phyloP scores from a whole-genome alignment of 345 rosid genomes.

The Camelina sativa region DNA sequence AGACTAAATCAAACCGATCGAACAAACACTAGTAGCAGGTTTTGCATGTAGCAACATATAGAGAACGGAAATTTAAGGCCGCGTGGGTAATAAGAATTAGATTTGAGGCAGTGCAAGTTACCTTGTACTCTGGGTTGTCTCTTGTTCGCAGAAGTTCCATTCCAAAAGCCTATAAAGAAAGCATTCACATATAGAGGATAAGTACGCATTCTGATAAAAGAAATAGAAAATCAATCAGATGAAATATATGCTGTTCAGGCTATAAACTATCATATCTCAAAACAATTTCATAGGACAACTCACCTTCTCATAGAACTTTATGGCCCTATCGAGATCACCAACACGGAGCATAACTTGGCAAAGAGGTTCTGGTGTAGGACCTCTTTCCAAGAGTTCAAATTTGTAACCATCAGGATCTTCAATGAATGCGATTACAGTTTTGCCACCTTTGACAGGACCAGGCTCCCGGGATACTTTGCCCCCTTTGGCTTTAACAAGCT shows the following conservation, averaged over 20 bases:
- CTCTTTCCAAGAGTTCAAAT: conserved; percentile 96
- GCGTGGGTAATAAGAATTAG: not conserved
- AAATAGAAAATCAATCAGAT: not conserved
- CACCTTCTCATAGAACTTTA: conserved; percentile 94
- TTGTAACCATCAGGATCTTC: conserved; percentile 99
- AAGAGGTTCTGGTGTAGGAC: conserved; percentile 95
- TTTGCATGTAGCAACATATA: not conserved
- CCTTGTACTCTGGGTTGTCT: conserved; percentile 97
- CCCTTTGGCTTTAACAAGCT: conserved; percentile 86
- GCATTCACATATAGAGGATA: conserved; percentile 28
- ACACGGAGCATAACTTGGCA: conserved; percentile 99
- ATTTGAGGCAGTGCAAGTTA: conserved; percentile 37
- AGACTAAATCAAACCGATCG: not conserved
- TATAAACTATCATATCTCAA: not conserved
- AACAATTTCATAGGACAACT: conserved; percentile 21
- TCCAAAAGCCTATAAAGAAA: conserved; percentile 77
- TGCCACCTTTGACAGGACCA: conserved; percentile 94
- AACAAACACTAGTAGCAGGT: not conserved
- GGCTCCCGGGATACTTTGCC: conserved; percentile 93
- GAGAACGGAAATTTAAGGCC: not conserved
- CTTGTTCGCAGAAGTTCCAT: conserved; percentile 93
- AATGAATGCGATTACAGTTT: conserved; percentile 84
- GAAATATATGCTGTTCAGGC: not conserved
- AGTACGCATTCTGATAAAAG: conserved; percentile 22
- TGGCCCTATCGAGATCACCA: conserved; percentile 90